Percentiles rank a stretch among this genome's conserved stretches.
Evolutionary conservation across 306 rosid genomes (phyloP).

Genomic region (Cucumis hystrix): DNA sequence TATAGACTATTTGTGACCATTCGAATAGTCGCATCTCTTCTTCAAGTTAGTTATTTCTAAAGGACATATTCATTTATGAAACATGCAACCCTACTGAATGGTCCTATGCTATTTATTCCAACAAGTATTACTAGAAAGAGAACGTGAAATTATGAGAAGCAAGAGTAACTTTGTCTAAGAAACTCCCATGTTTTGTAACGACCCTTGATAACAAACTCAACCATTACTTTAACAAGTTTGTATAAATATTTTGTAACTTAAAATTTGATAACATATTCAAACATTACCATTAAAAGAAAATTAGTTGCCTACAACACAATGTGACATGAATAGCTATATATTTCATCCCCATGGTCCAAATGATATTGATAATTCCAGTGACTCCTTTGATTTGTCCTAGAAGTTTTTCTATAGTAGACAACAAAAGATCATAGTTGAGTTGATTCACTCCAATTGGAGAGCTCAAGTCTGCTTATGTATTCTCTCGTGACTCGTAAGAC

Average conservation of each 20-base stretch:
- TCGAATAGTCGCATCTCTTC: no score
- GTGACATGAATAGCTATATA: background rate
- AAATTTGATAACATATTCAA: background rate
- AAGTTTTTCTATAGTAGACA: background rate
- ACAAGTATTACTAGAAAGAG: background rate
- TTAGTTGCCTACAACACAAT: background rate
- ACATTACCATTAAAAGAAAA: background rate
- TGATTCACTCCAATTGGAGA: background rate
- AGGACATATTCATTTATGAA: no score
- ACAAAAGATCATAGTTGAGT: background rate
- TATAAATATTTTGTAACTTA: background rate
- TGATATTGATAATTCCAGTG: background rate
- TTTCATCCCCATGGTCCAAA: background rate
- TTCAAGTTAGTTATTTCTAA: no score
- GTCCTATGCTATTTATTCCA: no score
- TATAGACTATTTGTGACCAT: no score
- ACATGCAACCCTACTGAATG: no score
- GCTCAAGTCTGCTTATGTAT: background rate
- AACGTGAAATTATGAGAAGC: background rate
- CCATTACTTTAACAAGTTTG: background rate
- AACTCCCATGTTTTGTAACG: background rate
- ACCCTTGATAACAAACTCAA: background rate
- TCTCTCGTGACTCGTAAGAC: background rate
- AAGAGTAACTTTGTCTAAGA: background rate
- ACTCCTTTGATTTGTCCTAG: background rate